Evolutionary conservation across 2,329 filamentous ascomycete genomes (phyloP), one percentile per base, ranked within the genome.

Genomic region (Ophiostoma sp.): DNA sequence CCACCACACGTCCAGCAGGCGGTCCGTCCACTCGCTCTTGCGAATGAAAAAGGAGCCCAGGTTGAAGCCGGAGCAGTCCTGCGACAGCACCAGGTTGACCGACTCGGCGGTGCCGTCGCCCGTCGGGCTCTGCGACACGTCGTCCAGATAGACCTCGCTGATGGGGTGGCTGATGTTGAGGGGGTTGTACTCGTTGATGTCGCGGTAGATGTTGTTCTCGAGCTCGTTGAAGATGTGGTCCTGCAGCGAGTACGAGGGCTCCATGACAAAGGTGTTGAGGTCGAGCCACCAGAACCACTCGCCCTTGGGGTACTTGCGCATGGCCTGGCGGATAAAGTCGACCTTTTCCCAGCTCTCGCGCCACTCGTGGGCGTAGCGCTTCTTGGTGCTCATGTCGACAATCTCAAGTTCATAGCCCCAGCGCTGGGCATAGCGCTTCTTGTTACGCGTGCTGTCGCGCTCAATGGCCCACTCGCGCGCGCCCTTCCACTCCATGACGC

Each of bases 201-300:
- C 94, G 76, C 95, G 92, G 81, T 98, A 97, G 20, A 91, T 89
- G 75, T 90, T 86, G 67, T 86, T 83, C 68, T 85, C 83, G 67
- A 99, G 85, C 72, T 91, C 80, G 79, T 94, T 88, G 84, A 99
- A 97, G 75, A 99, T 87, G 79, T 99, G 94, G 62, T 86, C 84
- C 78, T 98, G 94, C 27, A 99, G 85, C 11, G 94, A 97, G 79
- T 93, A 92, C 27, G 88, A 89, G 3, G 93, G 93, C 78, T 99
- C 95, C 95, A 99, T 99, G 79, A 99, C 90, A 80, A 94, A 96
- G 3, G 95, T 99, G 81, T 97, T 96, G 54, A 98, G 87, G 79
- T 99, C 95, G 71, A 99, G 85, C 94, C 95, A 99, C 95, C 95
- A 99, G 77, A 99, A 95, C 95, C 95, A 99, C 83, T 99, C 94